These are phyloP conservation scores for Trichophaea hybrida DNA, from an alignment of 2,329 filamentous ascomycete genomes.

Conservation along the genomic window DNA sequence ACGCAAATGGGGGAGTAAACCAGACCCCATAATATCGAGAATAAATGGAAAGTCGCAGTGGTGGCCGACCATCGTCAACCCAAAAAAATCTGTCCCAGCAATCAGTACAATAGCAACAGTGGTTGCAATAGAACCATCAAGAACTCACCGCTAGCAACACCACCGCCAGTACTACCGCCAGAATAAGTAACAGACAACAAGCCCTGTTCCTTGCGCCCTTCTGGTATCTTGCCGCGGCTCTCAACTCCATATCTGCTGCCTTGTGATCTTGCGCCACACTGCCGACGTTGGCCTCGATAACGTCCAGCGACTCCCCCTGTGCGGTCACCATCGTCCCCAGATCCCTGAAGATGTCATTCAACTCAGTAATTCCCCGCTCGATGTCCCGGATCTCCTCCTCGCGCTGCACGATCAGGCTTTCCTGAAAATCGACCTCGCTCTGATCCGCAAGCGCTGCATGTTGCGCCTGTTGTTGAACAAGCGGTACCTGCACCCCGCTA, in stretches of 20 bases:
- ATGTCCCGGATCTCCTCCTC: slow-evolving; percentile 96
- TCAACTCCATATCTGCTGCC: slow-evolving; percentile 72
- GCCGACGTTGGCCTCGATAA: slow-evolving; percentile 78
- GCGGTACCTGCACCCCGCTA: background rate
- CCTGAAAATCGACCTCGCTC: slow-evolving; percentile 86
- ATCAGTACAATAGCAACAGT: too few relatives aligned
- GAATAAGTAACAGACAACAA: slow-evolving; percentile 76
- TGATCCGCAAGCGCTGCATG: slow-evolving; percentile 60
- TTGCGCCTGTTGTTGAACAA: slow-evolving; percentile 33
- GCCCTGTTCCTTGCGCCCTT: slow-evolving; percentile 90
- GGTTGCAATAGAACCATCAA: too few relatives aligned
- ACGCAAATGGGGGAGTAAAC: too few relatives aligned
- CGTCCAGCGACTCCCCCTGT: slow-evolving; percentile 77
- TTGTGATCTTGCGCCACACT: slow-evolving; percentile 66
- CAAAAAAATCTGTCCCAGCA: too few relatives aligned
- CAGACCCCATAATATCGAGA: too few relatives aligned
- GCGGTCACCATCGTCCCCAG: slow-evolving; percentile 95
- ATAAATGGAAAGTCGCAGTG: too few relatives aligned
- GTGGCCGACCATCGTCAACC: too few relatives aligned
- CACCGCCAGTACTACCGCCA: slow-evolving; percentile 78
- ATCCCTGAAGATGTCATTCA: slow-evolving; percentile 94
- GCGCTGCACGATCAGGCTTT: slow-evolving; percentile 85
- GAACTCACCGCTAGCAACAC: slow-evolving; percentile 61
- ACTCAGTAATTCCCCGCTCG: slow-evolving; percentile 84
- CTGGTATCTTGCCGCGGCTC: slow-evolving; percentile 79